Evolutionary conservation across 441 rosid genomes (phyloP).

Genomic region (Adansonia rubrostipa): DNA sequence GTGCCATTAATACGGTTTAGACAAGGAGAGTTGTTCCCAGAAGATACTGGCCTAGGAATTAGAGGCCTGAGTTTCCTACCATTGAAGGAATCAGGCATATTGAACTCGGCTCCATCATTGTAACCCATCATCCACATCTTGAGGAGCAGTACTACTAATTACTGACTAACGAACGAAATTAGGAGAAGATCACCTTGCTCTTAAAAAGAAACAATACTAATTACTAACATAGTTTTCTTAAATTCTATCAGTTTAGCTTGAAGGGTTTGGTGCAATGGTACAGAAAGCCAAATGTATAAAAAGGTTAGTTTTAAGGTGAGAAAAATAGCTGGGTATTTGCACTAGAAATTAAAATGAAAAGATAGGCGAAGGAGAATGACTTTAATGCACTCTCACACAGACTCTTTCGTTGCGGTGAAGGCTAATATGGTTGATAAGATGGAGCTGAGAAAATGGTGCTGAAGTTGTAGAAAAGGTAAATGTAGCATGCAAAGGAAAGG

Average conservation of each 20-base stretch:
- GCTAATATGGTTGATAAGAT: slow-evolving; percentile 9
- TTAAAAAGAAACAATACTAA: background rate
- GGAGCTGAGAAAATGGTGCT: slow-evolving; percentile 20
- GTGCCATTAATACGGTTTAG: slow-evolving; percentile 44
- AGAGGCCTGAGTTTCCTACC: slow-evolving; percentile 84
- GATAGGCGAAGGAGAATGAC: background rate
- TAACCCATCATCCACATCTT: slow-evolving; percentile 90
- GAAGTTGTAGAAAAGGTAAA: slow-evolving; percentile 34
- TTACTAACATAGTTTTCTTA: background rate
- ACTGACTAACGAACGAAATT: background rate
- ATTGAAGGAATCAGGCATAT: slow-evolving; percentile 59
- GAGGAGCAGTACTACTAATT: background rate
- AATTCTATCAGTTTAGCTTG: background rate
- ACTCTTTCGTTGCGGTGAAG: slow-evolving; percentile 15
- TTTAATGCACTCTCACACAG: slow-evolving; percentile 15
- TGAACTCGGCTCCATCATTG: slow-evolving; percentile 67
- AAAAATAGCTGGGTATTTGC: background rate
- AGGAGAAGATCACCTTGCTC: background rate
- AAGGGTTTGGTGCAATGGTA: background rate
- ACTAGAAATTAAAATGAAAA: background rate
- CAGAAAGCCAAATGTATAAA: background rate
- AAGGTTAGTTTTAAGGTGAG: background rate
- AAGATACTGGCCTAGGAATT: slow-evolving; percentile 64
- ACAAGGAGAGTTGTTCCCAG: slow-evolving; percentile 41
- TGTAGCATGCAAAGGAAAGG: slow-evolving; percentile 37